A percentile compares a stretch with the other conserved stretches of the same genome.
Evolutionary conservation across 371 early-diverging fungal species (phyloP).

Genomic region (Globomyces sp.): DNA sequence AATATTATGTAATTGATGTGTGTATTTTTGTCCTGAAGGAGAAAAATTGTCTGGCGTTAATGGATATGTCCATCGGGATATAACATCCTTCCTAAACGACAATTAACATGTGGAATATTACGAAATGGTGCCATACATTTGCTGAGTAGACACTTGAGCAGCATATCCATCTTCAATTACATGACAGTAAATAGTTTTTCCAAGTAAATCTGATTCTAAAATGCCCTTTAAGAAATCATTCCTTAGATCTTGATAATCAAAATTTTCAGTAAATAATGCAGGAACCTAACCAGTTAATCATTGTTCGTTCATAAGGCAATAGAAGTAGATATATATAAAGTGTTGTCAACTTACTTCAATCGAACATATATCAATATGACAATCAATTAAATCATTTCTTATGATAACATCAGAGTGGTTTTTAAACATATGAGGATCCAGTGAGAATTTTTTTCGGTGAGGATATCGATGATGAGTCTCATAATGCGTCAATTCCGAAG

Average conservation of each 20-base stretch:
- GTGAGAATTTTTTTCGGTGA: constrained; percentile 38
- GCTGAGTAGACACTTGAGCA: constrained; percentile 76
- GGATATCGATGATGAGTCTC: constrained; percentile 72
- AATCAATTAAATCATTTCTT: constrained; percentile 90
- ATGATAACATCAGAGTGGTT: constrained; percentile 70
- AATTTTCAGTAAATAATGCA: constrained; percentile 94
- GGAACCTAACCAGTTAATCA: constrained; percentile 57
- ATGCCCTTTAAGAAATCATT: constrained; percentile 91
- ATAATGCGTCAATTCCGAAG: constrained; percentile 78
- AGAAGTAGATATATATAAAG: background rate
- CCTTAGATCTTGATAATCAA: constrained; percentile 92
- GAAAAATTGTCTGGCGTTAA: constrained; percentile 88
- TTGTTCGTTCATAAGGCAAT: background rate
- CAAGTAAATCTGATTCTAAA: constrained; percentile 83
- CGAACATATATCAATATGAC: constrained; percentile 89
- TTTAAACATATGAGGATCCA: constrained; percentile 42
- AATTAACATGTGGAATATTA: constrained; percentile 13
- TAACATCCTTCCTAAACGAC: constrained; percentile 69
- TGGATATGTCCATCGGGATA: constrained; percentile 91
- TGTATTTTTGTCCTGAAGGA: constrained; percentile 64
- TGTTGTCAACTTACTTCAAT: constrained; percentile 58
- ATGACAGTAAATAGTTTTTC: constrained; percentile 83
- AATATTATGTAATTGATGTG: constrained; percentile 71
- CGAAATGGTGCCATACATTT: constrained; percentile 75
- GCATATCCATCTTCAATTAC: constrained; percentile 78